phyloP scores from a whole-genome alignment of 1,139 yeast genomes.

The Lodderomyces theae region DNA sequence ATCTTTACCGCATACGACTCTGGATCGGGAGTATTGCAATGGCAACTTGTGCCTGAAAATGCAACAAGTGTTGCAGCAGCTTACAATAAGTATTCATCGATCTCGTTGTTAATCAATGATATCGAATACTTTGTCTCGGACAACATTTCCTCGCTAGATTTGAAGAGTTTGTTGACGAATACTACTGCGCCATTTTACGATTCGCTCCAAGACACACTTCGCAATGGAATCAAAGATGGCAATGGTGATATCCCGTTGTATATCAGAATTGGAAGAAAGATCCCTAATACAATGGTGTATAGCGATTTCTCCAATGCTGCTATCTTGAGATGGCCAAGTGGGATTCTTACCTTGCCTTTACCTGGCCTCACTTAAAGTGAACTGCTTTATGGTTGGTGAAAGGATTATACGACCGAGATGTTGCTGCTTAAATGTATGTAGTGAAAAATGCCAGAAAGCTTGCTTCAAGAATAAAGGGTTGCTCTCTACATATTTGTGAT shows the following conservation, averaged over 20 bases:
- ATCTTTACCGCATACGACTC: conserved; percentile 35
- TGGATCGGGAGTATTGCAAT: conserved; percentile 30
- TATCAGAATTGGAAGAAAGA: conserved; percentile 53
- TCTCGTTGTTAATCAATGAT: conserved; percentile 72
- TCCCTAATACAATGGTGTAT: conserved; percentile 34
- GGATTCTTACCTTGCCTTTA: conserved; percentile 43
- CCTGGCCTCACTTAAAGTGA: conserved; percentile 41
- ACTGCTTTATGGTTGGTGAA: not conserved
- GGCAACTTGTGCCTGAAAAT: conserved; percentile 23
- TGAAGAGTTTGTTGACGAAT: conserved; percentile 34
- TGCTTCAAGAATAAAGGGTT: no score
- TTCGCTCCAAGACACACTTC: conserved; percentile 29
- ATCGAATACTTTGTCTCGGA: conserved; percentile 58
- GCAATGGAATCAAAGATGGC: conserved; percentile 20
- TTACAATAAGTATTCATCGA: conserved; percentile 36
- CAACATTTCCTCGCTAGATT: conserved; percentile 26
- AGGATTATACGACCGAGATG: no score
- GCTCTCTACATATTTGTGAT: no score
- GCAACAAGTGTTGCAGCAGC: conserved; percentile 11
- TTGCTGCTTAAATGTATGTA: no score
- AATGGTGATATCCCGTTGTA: conserved; percentile 42
- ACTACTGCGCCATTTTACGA: conserved; percentile 32
- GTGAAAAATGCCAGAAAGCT: no score
- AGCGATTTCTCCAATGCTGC: conserved; percentile 63
- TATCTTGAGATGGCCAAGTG: conserved; percentile 54